Evolutionary conservation across 129 eudicot genomes (phyloP).

Genomic region (Apium graveolens): DNA sequence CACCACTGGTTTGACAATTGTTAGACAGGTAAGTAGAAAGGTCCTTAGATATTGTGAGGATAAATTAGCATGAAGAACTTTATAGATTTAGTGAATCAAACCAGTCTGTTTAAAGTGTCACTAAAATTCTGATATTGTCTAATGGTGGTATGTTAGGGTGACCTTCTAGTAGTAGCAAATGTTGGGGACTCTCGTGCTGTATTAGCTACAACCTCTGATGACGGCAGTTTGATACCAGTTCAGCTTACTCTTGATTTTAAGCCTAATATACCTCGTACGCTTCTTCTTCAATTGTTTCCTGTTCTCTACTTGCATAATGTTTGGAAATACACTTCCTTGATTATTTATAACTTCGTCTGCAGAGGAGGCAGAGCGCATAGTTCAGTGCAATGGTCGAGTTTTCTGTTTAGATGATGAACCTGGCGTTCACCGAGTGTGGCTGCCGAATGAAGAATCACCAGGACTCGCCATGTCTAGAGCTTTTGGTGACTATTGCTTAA

Average conservation of each 20-base stretch:
- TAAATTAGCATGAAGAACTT: neutral
- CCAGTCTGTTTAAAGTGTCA: neutral
- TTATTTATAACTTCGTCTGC: constrained; percentile 15
- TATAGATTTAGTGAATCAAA: neutral
- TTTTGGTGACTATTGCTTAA: constrained; percentile 76
- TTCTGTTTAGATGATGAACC: constrained; percentile 81
- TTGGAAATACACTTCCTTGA: neutral
- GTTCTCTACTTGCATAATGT: neutral
- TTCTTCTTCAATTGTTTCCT: neutral
- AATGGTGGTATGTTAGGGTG: constrained; percentile 42
- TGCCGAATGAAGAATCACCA: constrained; percentile 70
- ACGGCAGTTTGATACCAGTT: constrained; percentile 51
- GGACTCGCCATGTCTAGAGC: constrained; percentile 98
- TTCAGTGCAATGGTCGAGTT: constrained; percentile 74
- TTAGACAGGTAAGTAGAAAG: constrained; percentile 59
- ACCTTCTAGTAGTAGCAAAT: constrained; percentile 59
- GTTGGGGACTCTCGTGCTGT: constrained; percentile 97
- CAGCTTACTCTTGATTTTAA: constrained; percentile 84
- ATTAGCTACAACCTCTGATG: constrained; percentile 50
- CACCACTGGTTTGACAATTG: constrained; percentile 70
- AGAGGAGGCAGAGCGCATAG: constrained; percentile 84
- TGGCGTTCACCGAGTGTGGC: constrained; percentile 83
- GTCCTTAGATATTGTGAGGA: neutral
- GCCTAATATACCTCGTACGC: constrained; percentile 89
- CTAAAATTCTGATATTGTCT: neutral